phyloP scores from a whole-genome alignment of 208 protist genomes.

The Acanthamoeba sp. region DNA sequence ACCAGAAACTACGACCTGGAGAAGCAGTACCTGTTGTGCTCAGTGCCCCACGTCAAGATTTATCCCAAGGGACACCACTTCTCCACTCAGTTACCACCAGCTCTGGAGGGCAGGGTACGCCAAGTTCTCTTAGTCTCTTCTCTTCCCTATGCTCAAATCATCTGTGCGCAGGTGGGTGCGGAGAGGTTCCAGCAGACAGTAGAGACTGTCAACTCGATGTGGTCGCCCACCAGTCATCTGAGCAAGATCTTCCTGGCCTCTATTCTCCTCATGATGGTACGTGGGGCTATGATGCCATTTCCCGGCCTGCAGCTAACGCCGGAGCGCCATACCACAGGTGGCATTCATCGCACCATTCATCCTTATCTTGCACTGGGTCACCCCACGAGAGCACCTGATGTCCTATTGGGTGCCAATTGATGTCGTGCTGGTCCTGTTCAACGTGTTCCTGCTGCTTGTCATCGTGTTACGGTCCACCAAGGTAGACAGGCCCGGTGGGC shows the following conservation, averaged over 20 bases:
- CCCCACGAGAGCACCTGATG: neutral
- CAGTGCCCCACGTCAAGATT: neutral
- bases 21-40: neutral
- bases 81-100: neutral
- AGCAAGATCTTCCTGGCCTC: neutral
- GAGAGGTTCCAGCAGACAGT: neutral
- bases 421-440: neutral
- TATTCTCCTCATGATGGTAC: slow-evolving; percentile 1
- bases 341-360: neutral
- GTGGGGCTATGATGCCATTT: no score
- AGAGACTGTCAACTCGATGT: neutral
- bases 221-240: neutral
- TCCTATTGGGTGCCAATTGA: neutral
- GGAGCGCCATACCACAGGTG: no score
- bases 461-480: neutral
- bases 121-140: neutral
- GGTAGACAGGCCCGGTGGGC: neutral
- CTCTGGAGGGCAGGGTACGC: neutral
- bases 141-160: neutral
- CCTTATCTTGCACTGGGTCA: neutral
- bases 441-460: neutral
- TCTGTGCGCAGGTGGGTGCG: neutral
- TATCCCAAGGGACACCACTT: neutral
- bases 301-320: no score
- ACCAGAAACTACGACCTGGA: neutral